phyloP scores from a whole-genome alignment of 2,329 filamentous ascomycete genomes.

The Alternaria sp. region DNA sequence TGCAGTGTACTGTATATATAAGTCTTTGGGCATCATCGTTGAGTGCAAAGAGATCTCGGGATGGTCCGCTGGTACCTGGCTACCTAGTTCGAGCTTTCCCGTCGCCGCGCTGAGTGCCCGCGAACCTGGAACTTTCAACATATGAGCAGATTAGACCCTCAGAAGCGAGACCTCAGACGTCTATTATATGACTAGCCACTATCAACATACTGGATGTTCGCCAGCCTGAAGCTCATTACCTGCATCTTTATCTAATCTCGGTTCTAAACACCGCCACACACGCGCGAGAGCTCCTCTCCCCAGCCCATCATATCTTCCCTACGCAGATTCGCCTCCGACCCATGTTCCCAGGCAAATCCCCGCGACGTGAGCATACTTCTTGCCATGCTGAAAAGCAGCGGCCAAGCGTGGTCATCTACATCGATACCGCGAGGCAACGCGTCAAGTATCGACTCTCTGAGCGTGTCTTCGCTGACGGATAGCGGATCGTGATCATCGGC shows the following conservation, averaged over 20 bases:
- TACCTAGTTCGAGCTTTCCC: not conserved
- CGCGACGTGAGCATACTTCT: slow-evolving; percentile 1
- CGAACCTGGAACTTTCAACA: not conserved
- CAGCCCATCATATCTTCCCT: not conserved
- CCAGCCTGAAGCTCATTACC: not conserved
- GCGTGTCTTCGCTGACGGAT: not conserved
- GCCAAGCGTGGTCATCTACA: not conserved
- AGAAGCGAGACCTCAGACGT: not conserved
- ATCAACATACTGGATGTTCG: not conserved
- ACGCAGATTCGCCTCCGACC: not conserved
- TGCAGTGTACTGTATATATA: not conserved
- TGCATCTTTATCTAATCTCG: not conserved
- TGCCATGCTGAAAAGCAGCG: not conserved
- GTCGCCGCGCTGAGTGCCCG: not conserved
- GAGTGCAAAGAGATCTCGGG: not conserved
- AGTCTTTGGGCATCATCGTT: not conserved
- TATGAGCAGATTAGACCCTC: not conserved
- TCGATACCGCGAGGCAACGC: slow-evolving; percentile 4
- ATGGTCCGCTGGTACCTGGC: not conserved
- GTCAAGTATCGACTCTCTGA: not conserved
- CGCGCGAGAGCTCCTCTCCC: not conserved
- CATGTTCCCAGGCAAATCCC: not conserved
- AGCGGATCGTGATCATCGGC: not conserved
- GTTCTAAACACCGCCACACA: not conserved
- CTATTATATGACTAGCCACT: not conserved